Evolutionary conservation across 1,139 yeast species (phyloP).

Genomic region (Yamadazyma conglobata): DNA sequence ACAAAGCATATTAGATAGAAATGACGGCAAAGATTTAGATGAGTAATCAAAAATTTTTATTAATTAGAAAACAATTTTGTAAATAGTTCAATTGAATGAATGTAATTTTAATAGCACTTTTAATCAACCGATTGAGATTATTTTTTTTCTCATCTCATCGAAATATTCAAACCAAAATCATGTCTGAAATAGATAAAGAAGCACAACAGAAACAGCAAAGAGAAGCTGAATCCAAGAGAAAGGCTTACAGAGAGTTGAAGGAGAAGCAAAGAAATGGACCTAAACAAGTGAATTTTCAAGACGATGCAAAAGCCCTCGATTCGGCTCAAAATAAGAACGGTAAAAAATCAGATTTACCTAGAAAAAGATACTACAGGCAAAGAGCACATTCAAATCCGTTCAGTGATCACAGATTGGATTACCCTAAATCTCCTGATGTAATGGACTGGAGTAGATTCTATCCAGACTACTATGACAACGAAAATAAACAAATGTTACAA

Average conservation of each 20-base stretch:
- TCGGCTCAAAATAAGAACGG: slow-evolving; percentile 1
- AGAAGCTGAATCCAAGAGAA: slow-evolving; percentile 38
- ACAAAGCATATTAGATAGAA: slow-evolving; percentile 49
- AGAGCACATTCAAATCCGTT: slow-evolving; percentile 98
- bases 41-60: background rate
- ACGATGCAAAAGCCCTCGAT: slow-evolving; percentile 4
- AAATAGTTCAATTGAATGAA: slow-evolving; percentile 1
- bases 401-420: slow-evolving; percentile 88
- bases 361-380: slow-evolving; percentile 89
- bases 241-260: slow-evolving; percentile 36
- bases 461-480: slow-evolving; percentile 53
- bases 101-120: background rate
- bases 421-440: slow-evolving; percentile 72
- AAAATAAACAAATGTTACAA: slow-evolving; percentile 40
- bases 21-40: slow-evolving; percentile 8
- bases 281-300: slow-evolving; percentile 31
- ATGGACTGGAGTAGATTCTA: slow-evolving; percentile 87
- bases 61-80: background rate
- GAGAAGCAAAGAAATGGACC: slow-evolving; percentile 32
- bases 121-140: background rate
- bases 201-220: slow-evolving; percentile 25
- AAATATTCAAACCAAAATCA: slow-evolving; percentile 1
- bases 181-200: slow-evolving; percentile 18
- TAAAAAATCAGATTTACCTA: slow-evolving; percentile 50
- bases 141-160: slow-evolving; percentile 3